phyloP scores from a whole-genome alignment of 352 stramenopile genomes.

The Poterioochromonas sp. region DNA sequence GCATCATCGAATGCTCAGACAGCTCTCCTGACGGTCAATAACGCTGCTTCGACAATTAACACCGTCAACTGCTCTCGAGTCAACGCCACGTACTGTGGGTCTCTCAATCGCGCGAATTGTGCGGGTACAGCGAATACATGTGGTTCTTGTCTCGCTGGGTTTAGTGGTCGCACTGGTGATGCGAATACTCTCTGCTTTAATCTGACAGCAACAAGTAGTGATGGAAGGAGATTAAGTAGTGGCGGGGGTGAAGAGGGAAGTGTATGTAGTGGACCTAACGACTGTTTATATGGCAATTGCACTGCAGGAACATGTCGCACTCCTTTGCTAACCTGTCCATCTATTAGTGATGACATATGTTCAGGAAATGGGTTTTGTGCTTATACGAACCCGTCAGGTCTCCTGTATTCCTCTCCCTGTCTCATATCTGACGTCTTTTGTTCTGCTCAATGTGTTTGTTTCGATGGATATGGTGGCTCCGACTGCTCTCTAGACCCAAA shows the following conservation, averaged over 20 bases:
- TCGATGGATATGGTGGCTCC: constrained; percentile 3
- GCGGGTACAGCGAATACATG: constrained; percentile 10
- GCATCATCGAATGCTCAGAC: not conserved
- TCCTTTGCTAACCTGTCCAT: not conserved
- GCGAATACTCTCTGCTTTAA: constrained; percentile 13
- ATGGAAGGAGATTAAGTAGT: too few relatives aligned
- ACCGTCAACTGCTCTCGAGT: constrained; percentile 6
- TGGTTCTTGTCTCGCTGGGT: constrained; percentile 15
- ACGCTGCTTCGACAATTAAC: not conserved
- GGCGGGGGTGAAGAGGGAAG: not conserved
- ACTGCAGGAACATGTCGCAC: not conserved
- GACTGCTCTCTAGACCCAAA: not conserved
- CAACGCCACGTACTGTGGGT: not conserved
- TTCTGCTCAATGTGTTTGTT: not conserved
- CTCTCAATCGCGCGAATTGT: constrained; percentile 14
- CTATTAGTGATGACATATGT: not conserved
- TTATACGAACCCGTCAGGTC: not conserved
- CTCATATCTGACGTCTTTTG: not conserved
- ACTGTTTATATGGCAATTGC: constrained; percentile 21
- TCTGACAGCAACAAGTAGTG: too few relatives aligned
- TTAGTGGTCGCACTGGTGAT: not conserved
- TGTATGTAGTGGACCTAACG: not conserved
- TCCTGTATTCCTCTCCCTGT: not conserved
- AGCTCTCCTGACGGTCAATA: not conserved
- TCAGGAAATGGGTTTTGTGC: not conserved